These are phyloP conservation scores for Mortierella polycephala DNA, from an alignment of 371 early-diverging fungal species.

Conservation along the genomic window DNA sequence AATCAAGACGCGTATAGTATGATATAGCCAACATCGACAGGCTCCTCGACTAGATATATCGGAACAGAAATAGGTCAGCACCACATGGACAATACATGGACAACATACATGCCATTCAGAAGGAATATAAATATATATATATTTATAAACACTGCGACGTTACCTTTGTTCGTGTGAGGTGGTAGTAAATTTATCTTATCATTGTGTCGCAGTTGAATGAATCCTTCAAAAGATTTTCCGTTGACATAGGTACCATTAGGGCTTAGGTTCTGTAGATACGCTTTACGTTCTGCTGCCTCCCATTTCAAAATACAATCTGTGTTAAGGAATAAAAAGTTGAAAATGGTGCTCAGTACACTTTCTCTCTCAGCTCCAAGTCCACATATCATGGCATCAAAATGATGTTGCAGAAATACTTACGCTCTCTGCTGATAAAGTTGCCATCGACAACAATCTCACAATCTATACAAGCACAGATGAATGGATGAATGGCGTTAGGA, in stretches of 20 bases:
- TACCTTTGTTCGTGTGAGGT: too few relatives aligned
- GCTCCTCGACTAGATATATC: too few relatives aligned
- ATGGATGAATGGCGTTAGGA: too few relatives aligned
- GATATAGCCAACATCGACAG: too few relatives aligned
- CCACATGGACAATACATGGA: too few relatives aligned
- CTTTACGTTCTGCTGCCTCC: not conserved
- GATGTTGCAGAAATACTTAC: slow-evolving; percentile 6
- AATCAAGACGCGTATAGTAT: too few relatives aligned
- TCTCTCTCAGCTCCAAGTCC: too few relatives aligned
- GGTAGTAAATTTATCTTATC: not conserved
- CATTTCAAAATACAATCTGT: slow-evolving; percentile 17
- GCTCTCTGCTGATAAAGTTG: slow-evolving; percentile 8
- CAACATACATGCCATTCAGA: too few relatives aligned
- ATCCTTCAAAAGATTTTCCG: not conserved
- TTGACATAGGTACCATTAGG: slow-evolving; percentile 1
- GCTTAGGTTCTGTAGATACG: not conserved
- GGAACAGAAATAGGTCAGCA: too few relatives aligned
- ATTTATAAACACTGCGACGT: not conserved
- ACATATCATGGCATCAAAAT: not conserved
- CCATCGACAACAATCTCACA: slow-evolving; percentile 1
- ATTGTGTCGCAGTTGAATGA: slow-evolving; percentile 6
- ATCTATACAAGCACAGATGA: not conserved
- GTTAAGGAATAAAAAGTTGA: not conserved
- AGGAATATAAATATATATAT: too few relatives aligned
- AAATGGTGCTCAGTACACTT: not conserved